These are phyloP conservation scores for Otatea glauca DNA, from an alignment of 176 grass and related monocot genomes.

Conservation along the genomic window DNA sequence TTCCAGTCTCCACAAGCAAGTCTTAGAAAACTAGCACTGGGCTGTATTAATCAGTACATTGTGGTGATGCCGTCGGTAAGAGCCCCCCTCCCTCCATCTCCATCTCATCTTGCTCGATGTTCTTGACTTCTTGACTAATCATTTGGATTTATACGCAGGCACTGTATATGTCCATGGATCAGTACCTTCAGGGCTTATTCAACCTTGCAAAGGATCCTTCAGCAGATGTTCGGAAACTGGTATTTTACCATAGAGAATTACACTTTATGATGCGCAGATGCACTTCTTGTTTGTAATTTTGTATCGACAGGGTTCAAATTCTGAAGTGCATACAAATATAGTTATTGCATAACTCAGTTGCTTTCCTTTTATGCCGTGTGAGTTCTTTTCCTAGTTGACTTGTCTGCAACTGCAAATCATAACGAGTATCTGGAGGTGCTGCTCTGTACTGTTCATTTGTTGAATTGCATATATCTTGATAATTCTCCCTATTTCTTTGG, in stretches of 20 bases:
- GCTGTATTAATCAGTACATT: constrained; percentile 92
- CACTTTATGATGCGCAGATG: not conserved
- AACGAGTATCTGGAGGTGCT: constrained; percentile 9
- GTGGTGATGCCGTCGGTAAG: constrained; percentile 89
- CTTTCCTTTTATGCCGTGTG: constrained; percentile 1
- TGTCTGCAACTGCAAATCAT: constrained; percentile 9
- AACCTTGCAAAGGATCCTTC: constrained; percentile 81
- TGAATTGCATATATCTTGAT: constrained; percentile 27
- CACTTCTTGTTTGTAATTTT: constrained; percentile 35
- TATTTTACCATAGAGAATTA: constrained; percentile 33
- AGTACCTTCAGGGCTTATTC: constrained; percentile 95
- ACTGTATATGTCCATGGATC: constrained; percentile 92
- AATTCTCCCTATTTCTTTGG: constrained; percentile 21
- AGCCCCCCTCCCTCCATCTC: not conserved
- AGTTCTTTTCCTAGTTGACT: constrained; percentile 23
- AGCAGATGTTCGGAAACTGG: constrained; percentile 92
- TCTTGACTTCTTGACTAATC: constrained; percentile 27
- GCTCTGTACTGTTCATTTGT: not conserved
- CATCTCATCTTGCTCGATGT: constrained; percentile 11
- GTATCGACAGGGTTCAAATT: constrained; percentile 8
- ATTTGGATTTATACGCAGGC: constrained; percentile 56
- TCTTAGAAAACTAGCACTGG: constrained; percentile 85
- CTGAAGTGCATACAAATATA: constrained; percentile 12
- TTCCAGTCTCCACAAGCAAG: constrained; percentile 85
- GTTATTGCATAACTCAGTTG: constrained; percentile 8